Conservation (phyloP, 768 basidiomycete species). For the Clavulina sp. region DNA sequence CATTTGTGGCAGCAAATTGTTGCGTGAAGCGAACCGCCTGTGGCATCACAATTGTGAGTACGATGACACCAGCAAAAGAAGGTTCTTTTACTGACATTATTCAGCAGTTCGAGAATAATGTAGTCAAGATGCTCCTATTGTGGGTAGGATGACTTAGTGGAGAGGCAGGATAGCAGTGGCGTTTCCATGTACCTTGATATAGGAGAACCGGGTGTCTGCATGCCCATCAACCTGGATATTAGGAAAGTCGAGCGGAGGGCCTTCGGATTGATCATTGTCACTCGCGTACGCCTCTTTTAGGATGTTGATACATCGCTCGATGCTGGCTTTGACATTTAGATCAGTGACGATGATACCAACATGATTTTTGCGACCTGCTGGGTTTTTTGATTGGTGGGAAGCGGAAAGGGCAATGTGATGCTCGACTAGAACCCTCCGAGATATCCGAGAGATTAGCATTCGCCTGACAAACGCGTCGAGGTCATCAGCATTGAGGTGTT, state of each 20-base stretch:
- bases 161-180: not conserved
- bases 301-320: slow-evolving; percentile 48
- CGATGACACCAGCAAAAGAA: not conserved
- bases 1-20: slow-evolving; percentile 13
- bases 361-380: slow-evolving; percentile 27
- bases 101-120: slow-evolving; percentile 75
- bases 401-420: slow-evolving; percentile 74
- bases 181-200: slow-evolving; percentile 49
- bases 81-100: slow-evolving; percentile 45
- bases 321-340: slow-evolving; percentile 47
- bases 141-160: not conserved
- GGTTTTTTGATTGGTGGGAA: slow-evolving; percentile 20
- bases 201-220: slow-evolving; percentile 50
- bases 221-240: slow-evolving; percentile 60
- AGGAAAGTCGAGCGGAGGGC: slow-evolving; percentile 22
- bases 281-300: slow-evolving; percentile 33
- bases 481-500: slow-evolving; percentile 55
- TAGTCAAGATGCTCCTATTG: slow-evolving; percentile 24
- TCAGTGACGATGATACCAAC: slow-evolving; percentile 78
- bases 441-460: slow-evolving; percentile 83
- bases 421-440: slow-evolving; percentile 72
- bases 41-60: not conserved
- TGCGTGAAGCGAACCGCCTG: slow-evolving; percentile 44
- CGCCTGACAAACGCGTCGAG: slow-evolving; percentile 78
- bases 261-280: slow-evolving; percentile 20